Base-by-base conservation (phyloP, 2,329 filamentous ascomycete species). In the Colletotrichum gloeosporioides region DNA sequence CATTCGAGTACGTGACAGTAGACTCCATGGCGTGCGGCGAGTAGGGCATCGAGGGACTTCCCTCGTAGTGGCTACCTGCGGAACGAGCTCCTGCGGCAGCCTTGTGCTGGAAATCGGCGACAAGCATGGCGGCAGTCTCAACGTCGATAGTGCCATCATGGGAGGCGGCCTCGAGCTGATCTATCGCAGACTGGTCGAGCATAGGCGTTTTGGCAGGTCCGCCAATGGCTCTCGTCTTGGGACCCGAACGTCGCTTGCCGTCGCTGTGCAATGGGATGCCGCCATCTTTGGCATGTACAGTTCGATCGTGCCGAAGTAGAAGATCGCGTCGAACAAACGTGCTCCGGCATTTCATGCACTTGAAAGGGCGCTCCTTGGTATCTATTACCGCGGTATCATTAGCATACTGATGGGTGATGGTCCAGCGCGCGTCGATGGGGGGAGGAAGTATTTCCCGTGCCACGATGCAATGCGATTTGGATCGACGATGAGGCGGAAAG, bases 341-440 rank as follows among this genome's bases (percentile, higher is more conserved):
- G 90, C 96, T 98, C 83, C 96, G 92, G 87, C 97, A 99, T 89
- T 99, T 99, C 89, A 95, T 91, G 87, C 97, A 99, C 86, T 99
- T 99, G 91, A 99, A 99, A 49, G 97, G 97, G 78, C 97, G 94
- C 87, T 99, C 97, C 88, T 99, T 99, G 79, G 97, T 99, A 86
- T 99, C 96, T 99, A 86, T 10, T 53, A 49, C 75, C 75, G 77
- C 39, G 39, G 12, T 49, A 71, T 78, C 65, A 69, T 86, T 80
- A 86, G 83, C 76, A 44, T 34, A 70, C 22, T 65, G 16, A 32
- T 22, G 15, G 22, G 6, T 31, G 15, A 25, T 62, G n/a, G 15
- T 12, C 22, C 12, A 36, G 15, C 31, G 12, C 9, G 31, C 22
- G n/a, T 64, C 12, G 18, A 27, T 36, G 59, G n/a, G 32, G 18